phyloP scores from a whole-genome alignment of 208 protist genomes.

The Crithidia thermophila region DNA sequence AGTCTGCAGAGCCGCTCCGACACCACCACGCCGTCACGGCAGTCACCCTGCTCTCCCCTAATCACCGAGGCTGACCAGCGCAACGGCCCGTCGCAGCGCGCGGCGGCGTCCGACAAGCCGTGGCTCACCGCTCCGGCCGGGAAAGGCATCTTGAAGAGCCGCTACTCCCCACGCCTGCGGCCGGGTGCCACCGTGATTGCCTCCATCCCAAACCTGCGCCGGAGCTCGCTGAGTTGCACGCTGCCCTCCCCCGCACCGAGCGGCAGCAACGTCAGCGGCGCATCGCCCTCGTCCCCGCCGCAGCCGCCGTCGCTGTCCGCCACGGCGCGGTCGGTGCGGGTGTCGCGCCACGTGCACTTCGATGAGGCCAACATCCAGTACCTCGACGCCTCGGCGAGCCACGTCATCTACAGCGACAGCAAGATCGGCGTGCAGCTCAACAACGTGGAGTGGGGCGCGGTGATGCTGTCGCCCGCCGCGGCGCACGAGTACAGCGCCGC shows the following conservation, averaged over 20 bases:
- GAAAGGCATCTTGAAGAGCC: conserved; percentile 3
- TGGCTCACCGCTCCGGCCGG: neutral
- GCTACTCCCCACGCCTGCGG: neutral
- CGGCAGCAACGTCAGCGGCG: neutral
- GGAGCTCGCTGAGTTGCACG: too few species aligned
- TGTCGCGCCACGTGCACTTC: conserved; percentile 23
- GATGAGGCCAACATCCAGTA: conserved; percentile 19
- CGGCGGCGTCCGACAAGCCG: conserved; percentile 3
- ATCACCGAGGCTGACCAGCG: neutral
- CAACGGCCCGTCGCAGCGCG: neutral
- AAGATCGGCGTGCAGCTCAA: neutral
- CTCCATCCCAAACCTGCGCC: too few species aligned
- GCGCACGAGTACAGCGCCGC: neutral
- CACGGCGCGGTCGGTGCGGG: neutral
- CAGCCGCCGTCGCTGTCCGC: neutral
- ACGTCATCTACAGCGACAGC: conserved; percentile 6
- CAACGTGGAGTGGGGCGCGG: conserved; percentile 2
- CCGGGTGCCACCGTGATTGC: neutral
- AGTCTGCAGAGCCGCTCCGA: too few species aligned
- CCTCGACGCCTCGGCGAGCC: conserved; percentile 4
- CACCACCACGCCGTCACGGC: too few species aligned
- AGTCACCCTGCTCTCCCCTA: too few species aligned
- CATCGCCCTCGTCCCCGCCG: neutral
- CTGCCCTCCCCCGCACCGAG: neutral
- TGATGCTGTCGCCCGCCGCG: conserved; percentile 11